Base-by-base conservation (phyloP, 2,329 filamentous ascomycete genomes). In the Exserohilum turcica region DNA sequence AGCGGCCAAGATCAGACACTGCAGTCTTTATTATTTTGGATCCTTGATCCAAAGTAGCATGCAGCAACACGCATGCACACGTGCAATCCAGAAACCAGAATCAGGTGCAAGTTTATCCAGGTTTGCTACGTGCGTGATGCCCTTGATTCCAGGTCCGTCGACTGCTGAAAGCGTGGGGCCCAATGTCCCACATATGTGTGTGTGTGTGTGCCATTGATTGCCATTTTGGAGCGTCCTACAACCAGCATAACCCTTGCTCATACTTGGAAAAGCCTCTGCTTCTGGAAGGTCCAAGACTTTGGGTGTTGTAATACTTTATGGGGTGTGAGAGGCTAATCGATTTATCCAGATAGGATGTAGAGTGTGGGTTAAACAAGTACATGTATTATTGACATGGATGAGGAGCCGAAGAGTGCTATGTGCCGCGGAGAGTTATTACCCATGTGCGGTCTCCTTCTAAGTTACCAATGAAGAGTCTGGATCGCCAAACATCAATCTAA, bases 331-430 rank as follows among this genome's bases (percentile, higher is more conserved):
- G 65, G 65, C 49, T 43, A 42, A 13, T 28, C 29, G 3, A 61
- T 71, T 72, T 70, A 72, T n/a, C 67, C 68, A 66, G 44, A 70
- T 62, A 70, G 54, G 65, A 57, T 59, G 45, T 57, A 57, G 45
- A 64, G 52, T 61, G 48, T 56, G 56, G 36, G 49, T 64, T 68
- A 67, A 33, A 68, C 66, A 16, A 59, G 54, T 52, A 32, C 40
- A 48, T 62, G 59, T 54, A 59, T 58, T 61, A 43, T 38, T 19
- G 48, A 55, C 47, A 49, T 48, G 38, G 32, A 48, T 39, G 3
- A 9, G 33, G 4, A 33, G 16, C 18, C 15, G 32, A 28, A 28
- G 32, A 8, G 31, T 9, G 16, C 18, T 6, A 21, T 43, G 6
- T 8, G 9, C 28, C n/a, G 9, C 19, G 13, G 10, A 27, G 24